A percentile compares a stretch with the other conserved stretches of the same genome.
Conservation (phyloP, 2,329 filamentous ascomycete species). For the Arthroderma sp. region DNA sequence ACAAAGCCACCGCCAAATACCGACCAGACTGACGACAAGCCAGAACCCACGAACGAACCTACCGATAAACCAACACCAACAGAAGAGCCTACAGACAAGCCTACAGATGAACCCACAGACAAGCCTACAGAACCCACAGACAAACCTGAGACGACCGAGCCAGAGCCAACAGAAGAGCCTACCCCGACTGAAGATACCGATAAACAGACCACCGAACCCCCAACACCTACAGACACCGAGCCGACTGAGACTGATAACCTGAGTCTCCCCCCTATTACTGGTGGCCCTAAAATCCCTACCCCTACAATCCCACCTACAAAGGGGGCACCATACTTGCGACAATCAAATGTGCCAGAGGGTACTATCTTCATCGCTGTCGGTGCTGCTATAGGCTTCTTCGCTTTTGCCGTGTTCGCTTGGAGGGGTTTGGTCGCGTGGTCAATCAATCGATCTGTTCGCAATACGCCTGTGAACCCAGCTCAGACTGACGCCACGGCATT, state of each 20-base stretch:
- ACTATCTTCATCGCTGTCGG: conserved; percentile 95
- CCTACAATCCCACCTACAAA: conserved; percentile 69
- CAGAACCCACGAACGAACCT: conserved; percentile 11
- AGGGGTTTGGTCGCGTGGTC: conserved; percentile 77
- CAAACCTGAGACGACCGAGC: conserved; percentile 12
- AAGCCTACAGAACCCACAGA: conserved; percentile 15
- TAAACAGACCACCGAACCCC: conserved; percentile 7
- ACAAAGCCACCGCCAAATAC: conserved; percentile 1
- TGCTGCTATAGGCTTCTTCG: conserved; percentile 71
- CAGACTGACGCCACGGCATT: conserved; percentile 51
- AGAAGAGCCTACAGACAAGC: conserved; percentile 8
- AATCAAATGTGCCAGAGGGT: conserved; percentile 72
- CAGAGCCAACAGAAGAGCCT: conserved; percentile 12
- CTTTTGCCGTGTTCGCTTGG: conserved; percentile 73
- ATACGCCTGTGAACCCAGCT: conserved; percentile 65
- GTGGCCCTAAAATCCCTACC: conserved; percentile 52
- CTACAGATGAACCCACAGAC: conserved; percentile 13
- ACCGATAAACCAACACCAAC: conserved; percentile 11
- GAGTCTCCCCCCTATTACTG: conserved; percentile 36
- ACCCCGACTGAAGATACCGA: conserved; percentile 12
- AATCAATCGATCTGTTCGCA: conserved; percentile 79
- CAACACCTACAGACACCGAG: conserved; percentile 8
- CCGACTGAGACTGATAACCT: conserved; percentile 1
- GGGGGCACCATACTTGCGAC: conserved; percentile 83
- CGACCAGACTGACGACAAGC: conserved; percentile 7